Evolutionary conservation across 1,284 basidiomycete genomes (phyloP).

Genomic region (Pisolithus thermaeus): DNA sequence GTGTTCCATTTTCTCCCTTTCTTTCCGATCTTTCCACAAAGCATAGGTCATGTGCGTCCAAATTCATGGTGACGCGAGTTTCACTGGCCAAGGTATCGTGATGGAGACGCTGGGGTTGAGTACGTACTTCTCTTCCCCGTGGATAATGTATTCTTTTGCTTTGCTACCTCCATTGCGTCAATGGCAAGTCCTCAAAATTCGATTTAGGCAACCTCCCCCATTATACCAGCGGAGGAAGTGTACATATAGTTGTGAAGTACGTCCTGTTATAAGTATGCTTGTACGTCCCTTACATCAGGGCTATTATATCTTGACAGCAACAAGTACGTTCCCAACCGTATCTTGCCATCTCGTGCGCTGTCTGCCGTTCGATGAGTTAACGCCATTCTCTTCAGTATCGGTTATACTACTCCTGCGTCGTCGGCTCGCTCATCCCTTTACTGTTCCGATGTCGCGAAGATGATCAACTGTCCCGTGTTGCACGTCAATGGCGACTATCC

Average conservation of each 20-base stretch:
- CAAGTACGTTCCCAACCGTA: constrained; percentile 33
- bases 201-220: constrained; percentile 75
- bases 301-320: constrained; percentile 34
- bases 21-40: background rate
- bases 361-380: background rate
- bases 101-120: constrained; percentile 83
- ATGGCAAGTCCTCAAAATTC: constrained; percentile 1
- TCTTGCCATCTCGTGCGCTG: background rate
- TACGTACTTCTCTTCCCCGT: constrained; percentile 29
- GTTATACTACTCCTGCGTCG: constrained; percentile 84
- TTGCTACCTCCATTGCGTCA: background rate
- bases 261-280: constrained; percentile 22
- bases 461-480: constrained; percentile 84
- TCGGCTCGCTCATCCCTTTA: constrained; percentile 80
- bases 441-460: constrained; percentile 86
- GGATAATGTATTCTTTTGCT: background rate
- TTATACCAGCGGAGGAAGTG: constrained; percentile 82
- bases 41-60: constrained; percentile 75
- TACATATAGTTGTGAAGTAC: constrained; percentile 90
- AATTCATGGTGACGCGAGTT: constrained; percentile 86
- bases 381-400: constrained; percentile 51
- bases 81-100: constrained; percentile 86
- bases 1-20: background rate
- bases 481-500: constrained; percentile 90
- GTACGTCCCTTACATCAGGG: background rate